phyloP scores from a whole-genome alignment of 1,284 basidiomycete species.

The Ganoderma lucidum region DNA sequence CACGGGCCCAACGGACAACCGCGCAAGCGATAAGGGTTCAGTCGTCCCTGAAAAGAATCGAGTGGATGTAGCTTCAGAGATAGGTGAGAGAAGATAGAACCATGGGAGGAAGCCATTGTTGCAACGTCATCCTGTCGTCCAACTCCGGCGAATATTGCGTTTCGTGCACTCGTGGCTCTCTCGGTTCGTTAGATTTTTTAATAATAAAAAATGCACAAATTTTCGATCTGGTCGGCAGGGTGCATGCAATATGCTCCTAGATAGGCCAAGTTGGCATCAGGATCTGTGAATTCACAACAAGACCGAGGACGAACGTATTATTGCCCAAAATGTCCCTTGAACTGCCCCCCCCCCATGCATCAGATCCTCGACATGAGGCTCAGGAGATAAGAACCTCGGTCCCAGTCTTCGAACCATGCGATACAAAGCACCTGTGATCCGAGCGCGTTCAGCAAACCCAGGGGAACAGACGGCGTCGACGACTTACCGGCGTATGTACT shows the following conservation, averaged over 20 bases:
- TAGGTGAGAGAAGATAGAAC: background rate
- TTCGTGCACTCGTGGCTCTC: too few relatives aligned
- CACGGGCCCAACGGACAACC: background rate
- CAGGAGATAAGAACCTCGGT: background rate
- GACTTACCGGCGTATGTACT: slow-evolving; percentile 19
- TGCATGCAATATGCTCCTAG: background rate
- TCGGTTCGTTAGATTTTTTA: background rate
- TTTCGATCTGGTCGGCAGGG: background rate
- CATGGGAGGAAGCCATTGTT: background rate
- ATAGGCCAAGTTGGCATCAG: background rate
- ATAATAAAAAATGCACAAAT: background rate
- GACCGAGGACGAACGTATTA: background rate
- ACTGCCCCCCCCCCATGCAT: background rate
- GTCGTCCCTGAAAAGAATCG: background rate
- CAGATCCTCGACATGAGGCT: background rate
- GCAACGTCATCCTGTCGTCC: background rate
- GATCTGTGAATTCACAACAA: background rate
- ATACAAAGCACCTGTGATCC: background rate
- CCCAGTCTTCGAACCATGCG: background rate
- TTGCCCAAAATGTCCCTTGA: background rate
- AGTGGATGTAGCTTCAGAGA: background rate
- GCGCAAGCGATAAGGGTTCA: background rate
- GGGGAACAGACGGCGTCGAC: slow-evolving; percentile 3
- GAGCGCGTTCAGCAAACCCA: slow-evolving; percentile 1
- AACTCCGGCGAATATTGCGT: background rate